These are phyloP conservation scores for Ogataea nonfermentans DNA, from an alignment of 805 yeast species.

Conservation along the genomic window DNA sequence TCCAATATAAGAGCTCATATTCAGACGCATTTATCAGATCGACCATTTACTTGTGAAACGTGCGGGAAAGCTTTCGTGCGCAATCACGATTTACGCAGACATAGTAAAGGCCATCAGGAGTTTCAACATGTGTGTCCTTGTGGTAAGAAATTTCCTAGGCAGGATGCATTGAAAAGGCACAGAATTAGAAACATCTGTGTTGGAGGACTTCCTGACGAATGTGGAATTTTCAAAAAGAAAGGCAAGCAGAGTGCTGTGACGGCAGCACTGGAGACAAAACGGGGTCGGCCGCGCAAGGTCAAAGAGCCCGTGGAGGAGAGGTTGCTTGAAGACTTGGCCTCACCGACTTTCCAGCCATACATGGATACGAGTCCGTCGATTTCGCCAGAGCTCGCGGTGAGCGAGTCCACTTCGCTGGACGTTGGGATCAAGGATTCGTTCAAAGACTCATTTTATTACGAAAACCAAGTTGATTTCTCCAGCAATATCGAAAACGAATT, in stretches of 20 bases:
- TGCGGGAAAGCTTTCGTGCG: conserved; percentile 90
- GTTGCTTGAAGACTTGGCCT: conserved; percentile 8
- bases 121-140: conserved; percentile 78
- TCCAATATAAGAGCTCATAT: conserved; percentile 94
- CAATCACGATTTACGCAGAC: conserved; percentile 91
- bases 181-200: conserved; percentile 72
- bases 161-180: conserved; percentile 85
- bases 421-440: conserved; percentile 5
- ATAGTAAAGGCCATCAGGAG: conserved; percentile 79
- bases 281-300: conserved; percentile 6
- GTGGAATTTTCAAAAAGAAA: conserved; percentile 25
- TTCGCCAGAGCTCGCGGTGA: conserved; percentile 5
- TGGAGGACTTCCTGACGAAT: conserved; percentile 57
- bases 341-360: conserved; percentile 8
- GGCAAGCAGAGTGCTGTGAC: conserved; percentile 5
- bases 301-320: conserved; percentile 9
- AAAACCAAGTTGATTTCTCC: conserved; percentile 9
- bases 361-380: conserved; percentile 8
- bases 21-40: conserved; percentile 91
- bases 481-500: conserved; percentile 19
- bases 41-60: conserved; percentile 79
- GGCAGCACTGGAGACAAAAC: conserved; percentile 3
- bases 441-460: conserved; percentile 18
- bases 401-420: conserved; percentile 5
- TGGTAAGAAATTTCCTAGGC: conserved; percentile 89